Percentiles rank a stretch among this genome's conserved stretches.
Conservation (phyloP, 2,329 filamentous ascomycete species). For the Orbilia oligospora region DNA sequence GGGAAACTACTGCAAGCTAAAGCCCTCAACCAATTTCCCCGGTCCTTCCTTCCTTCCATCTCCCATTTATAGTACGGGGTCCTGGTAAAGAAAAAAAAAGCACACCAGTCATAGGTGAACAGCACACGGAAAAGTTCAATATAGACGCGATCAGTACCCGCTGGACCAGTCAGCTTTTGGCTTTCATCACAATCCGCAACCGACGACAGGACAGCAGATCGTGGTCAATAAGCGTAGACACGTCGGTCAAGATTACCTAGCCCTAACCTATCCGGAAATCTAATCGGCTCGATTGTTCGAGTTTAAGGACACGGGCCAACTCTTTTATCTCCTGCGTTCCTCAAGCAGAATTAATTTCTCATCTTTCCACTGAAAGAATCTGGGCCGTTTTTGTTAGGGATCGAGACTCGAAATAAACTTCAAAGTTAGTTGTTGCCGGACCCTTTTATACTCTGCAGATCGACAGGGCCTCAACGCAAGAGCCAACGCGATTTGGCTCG, state of each 20-base stretch:
- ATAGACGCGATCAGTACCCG: conserved; percentile 28
- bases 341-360: conserved; percentile 1
- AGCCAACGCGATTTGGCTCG: conserved; percentile 31
- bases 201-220: conserved; percentile 27
- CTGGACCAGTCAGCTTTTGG: conserved; percentile 23
- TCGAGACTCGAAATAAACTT: conserved; percentile 21
- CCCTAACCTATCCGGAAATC: neutral
- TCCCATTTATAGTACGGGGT: conserved; percentile 15
- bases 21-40: conserved; percentile 38
- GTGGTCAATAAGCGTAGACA: conserved; percentile 27
- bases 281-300: neutral
- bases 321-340: conserved; percentile 5
- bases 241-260: conserved; percentile 13
- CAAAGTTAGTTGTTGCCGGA: neutral
- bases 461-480: conserved; percentile 48
- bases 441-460: conserved; percentile 23
- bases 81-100: conserved; percentile 1
- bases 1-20: conserved; percentile 40
- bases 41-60: conserved; percentile 29
- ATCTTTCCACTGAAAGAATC: conserved; percentile 17
- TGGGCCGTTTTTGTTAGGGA: conserved; percentile 9
- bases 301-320: conserved; percentile 3
- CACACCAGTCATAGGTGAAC: conserved; percentile 23
- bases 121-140: conserved; percentile 18
- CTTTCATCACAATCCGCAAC: conserved; percentile 36